These are phyloP conservation scores for Metschnikowia proteae DNA, from an alignment of 805 yeast genomes.

Conservation along the genomic window DNA sequence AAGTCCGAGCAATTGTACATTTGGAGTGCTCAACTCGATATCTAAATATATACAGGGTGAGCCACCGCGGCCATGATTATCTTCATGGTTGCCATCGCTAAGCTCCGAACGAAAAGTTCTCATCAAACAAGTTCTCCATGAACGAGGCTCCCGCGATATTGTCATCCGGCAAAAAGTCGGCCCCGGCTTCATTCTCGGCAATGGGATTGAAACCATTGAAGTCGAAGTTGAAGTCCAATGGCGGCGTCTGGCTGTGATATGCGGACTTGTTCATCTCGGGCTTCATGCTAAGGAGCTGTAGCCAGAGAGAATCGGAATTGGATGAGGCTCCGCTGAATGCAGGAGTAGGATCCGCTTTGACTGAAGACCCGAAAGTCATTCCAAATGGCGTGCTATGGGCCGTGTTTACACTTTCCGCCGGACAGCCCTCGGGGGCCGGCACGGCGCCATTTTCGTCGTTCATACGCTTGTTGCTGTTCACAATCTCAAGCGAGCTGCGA, in stretches of 20 bases:
- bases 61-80: background rate
- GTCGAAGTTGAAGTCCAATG: slow-evolving; percentile 7
- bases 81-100: background rate
- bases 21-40: background rate
- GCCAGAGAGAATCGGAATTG: slow-evolving; percentile 14
- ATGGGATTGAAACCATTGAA: slow-evolving; percentile 1
- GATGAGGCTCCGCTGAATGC: background rate
- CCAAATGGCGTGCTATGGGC: background rate
- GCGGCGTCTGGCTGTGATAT: slow-evolving; percentile 8
- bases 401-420: background rate
- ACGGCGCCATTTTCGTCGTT: background rate
- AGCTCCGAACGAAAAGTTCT: background rate
- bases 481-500: slow-evolving; percentile 6
- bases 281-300: slow-evolving; percentile 14
- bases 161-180: slow-evolving; percentile 4
- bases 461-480: slow-evolving; percentile 1
- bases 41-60: background rate
- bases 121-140: slow-evolving; percentile 11
- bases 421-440: background rate
- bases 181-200: background rate
- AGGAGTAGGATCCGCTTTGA: background rate
- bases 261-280: slow-evolving; percentile 11
- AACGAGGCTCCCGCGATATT: slow-evolving; percentile 9
- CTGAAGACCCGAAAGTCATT: background rate
- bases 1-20: slow-evolving; percentile 1